phyloP scores from a whole-genome alignment of 805 yeast genomes.

The Wickerhamomyces queroliae region DNA sequence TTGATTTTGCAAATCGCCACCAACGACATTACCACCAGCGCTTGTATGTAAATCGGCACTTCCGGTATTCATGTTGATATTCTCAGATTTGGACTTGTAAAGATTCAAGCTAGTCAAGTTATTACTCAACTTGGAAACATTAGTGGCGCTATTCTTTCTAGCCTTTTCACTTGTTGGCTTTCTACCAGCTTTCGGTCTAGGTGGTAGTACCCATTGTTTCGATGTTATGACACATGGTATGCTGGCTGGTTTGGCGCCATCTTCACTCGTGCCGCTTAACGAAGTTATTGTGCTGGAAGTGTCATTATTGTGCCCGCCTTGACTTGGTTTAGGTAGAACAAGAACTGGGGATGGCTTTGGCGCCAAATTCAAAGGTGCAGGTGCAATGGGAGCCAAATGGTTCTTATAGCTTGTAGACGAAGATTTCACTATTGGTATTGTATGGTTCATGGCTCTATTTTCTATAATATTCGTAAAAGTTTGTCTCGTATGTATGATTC shows the following conservation, averaged over 20 bases:
- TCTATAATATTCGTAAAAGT: too few relatives aligned
- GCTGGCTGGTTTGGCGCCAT: not conserved
- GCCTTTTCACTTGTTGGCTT: conserved; percentile 32
- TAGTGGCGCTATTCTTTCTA: conserved; percentile 7
- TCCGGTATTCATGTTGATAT: not conserved
- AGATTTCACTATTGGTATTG: conserved; percentile 10
- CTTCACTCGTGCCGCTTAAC: not conserved
- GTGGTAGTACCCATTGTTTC: conserved; percentile 78
- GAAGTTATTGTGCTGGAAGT: not conserved
- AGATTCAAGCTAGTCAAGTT: not conserved
- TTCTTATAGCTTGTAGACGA: conserved; percentile 8
- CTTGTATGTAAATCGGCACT: conserved; percentile 1
- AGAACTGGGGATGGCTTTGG: conserved; percentile 9
- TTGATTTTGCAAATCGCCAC: conserved; percentile 27
- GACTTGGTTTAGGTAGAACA: conserved; percentile 15
- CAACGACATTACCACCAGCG: conserved; percentile 4
- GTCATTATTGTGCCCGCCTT: not conserved
- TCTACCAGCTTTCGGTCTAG: conserved; percentile 72
- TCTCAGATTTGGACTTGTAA: not conserved
- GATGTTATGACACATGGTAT: conserved; percentile 38
- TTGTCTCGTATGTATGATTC: too few relatives aligned
- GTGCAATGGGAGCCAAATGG: conserved; percentile 8
- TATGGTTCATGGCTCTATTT: conserved; percentile 8
- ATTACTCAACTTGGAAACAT: not conserved
- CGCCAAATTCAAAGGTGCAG: conserved; percentile 2